Evolutionary conservation across 306 rosid species (phyloP), one percentile per base, ranked within the genome.

Genomic region (Cucumis melo): DNA sequence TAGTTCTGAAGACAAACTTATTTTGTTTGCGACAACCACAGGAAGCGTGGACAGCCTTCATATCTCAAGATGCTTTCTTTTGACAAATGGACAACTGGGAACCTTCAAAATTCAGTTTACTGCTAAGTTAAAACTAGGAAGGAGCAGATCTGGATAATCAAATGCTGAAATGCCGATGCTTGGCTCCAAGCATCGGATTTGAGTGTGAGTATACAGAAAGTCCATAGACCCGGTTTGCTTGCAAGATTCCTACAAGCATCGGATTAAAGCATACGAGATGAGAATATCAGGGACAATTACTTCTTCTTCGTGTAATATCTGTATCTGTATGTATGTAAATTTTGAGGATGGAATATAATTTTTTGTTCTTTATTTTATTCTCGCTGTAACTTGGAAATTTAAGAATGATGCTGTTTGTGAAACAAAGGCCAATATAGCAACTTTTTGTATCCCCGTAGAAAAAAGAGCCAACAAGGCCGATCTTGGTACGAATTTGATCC

Each of bases 11-110:
- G 16, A 8, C 20, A 7, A 63, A 29, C 27, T 73, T 48, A 75
- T 42, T 61, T 34, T 27, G 48, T 73, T 41, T 85, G 78, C 65
- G 0, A 4, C 21, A 79, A 34, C 63, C 80, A 78, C 82, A 93
- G 98, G 93, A 89, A 80, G 98, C 98, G 44, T 93, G 98, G 98
- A 81, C 92, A 23, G 75, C 87, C 39, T 91, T 89, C 83, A 81
- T 89, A 79, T 89, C 97, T 73, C 81, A 83, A 85, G 96, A 91
- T 74, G 90, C 90, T 63, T 85, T 78, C 82, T 51, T 87, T 73
- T 81, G 64, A 82, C 60, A 62, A 77, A 83, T 1, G 78, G 74
- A 78, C 24, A 60, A 15, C 39, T 1, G 73, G 67, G 48, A 57
- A 62, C 70, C 58, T 62, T 74, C n/a, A 76, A 62, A 74, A 46